Evolutionary conservation across 75 land plant species (phyloP).

Genomic region (Chamaecyparis obtusa): DNA sequence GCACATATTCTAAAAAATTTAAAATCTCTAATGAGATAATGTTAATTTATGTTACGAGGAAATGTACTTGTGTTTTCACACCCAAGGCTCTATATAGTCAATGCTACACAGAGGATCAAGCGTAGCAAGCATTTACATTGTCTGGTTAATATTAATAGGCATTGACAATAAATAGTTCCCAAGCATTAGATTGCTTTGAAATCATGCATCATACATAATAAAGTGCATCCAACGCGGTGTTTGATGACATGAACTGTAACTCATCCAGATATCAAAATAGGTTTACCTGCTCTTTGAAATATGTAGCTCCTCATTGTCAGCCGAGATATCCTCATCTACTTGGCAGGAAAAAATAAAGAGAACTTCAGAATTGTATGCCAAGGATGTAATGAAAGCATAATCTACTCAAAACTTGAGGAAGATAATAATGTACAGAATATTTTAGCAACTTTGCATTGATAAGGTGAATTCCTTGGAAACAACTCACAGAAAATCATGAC

Average conservation of each 20-base stretch:
- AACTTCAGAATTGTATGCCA: background rate
- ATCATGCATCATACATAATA: background rate
- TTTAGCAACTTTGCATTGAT: background rate
- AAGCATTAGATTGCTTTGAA: background rate
- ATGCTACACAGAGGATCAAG: background rate
- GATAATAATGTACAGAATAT: background rate
- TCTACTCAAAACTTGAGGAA: background rate
- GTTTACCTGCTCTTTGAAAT: background rate
- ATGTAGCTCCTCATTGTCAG: slow-evolving; percentile 25
- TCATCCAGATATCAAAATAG: background rate
- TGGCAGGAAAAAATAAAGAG: background rate
- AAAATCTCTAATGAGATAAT: background rate
- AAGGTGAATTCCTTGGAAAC: background rate
- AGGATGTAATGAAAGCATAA: background rate
- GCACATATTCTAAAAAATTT: background rate
- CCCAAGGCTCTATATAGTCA: background rate
- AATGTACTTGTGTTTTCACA: background rate
- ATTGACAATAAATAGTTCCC: background rate
- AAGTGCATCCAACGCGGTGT: background rate
- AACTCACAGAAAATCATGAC: background rate
- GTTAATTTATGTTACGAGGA: background rate
- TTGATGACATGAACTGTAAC: background rate
- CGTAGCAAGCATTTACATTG: background rate
- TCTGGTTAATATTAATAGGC: background rate
- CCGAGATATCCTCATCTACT: slow-evolving; percentile 14